Conservation (phyloP, 139 green algal genomes). For the Desmodesmus armatus region DNA sequence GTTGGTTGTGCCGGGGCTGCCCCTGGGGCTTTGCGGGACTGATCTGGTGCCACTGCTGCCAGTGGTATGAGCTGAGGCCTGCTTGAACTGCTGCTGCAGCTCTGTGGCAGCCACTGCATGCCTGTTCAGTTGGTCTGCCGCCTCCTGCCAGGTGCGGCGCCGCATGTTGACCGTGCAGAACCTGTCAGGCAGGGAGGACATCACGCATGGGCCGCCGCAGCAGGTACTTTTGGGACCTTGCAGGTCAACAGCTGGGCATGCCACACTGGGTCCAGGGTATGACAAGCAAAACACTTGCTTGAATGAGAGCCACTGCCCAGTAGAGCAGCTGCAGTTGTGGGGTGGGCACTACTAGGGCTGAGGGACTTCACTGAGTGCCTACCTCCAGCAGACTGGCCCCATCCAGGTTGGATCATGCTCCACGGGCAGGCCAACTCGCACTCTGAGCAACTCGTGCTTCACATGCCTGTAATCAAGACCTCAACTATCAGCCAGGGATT, state of each 20-base stretch:
- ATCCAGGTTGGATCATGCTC: conserved; percentile 59
- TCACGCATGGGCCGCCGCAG: no score
- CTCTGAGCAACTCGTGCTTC: conserved; percentile 33
- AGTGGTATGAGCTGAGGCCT: background rate
- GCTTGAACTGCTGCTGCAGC: conserved; percentile 22
- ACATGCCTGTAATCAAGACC: conserved; percentile 18
- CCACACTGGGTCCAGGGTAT: no score
- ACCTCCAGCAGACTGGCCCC: conserved; percentile 65
- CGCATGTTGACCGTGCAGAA: conserved; percentile 30
- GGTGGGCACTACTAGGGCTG: no score
- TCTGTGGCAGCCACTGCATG: conserved; percentile 27
- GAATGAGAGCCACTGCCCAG: no score
- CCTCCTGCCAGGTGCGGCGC: background rate
- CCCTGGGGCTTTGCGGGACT: no score
- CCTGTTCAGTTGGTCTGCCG: background rate
- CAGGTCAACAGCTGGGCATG: no score
- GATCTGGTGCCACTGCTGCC: background rate
- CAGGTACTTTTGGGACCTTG: no score
- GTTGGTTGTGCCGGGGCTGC: no score
- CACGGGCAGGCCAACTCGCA: conserved; percentile 67
- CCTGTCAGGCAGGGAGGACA: conserved; percentile 11
- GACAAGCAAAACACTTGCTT: no score
- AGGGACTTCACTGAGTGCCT: no score
- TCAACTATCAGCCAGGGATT: background rate
- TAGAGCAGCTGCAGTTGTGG: no score